Percentiles rank a stretch among this genome's conserved stretches.
Evolutionary conservation across 2,329 filamentous ascomycete species (phyloP).

Genomic region (Ilyonectria destructans): DNA sequence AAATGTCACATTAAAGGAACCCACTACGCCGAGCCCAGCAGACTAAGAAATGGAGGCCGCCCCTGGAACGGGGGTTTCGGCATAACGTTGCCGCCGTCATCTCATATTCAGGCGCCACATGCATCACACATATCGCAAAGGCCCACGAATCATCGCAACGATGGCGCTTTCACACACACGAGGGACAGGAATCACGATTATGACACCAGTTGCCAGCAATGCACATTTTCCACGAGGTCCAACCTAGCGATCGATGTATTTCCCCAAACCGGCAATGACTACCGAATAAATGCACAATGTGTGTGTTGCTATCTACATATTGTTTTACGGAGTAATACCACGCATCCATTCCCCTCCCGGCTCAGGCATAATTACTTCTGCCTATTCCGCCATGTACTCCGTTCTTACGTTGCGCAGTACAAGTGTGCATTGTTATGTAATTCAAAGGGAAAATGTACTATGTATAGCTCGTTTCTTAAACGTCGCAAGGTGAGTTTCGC

Average conservation of each 20-base stretch:
- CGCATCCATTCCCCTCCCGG: background rate
- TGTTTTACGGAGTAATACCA: background rate
- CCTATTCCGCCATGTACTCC: too few relatives aligned
- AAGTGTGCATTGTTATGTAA: background rate
- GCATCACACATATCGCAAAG: slow-evolving; percentile 2
- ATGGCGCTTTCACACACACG: background rate
- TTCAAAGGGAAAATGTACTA: too few relatives aligned
- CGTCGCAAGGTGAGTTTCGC: background rate
- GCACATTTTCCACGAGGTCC: background rate
- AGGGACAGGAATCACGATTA: background rate
- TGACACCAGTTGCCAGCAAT: background rate
- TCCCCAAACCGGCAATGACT: background rate
- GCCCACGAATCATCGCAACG: background rate
- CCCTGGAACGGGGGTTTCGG: background rate
- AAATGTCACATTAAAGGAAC: background rate
- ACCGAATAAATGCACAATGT: background rate
- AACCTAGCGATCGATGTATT: background rate
- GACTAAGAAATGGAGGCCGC: background rate
- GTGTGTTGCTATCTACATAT: background rate
- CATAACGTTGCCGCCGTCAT: background rate
- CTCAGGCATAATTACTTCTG: too few relatives aligned
- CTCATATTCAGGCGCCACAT: background rate
- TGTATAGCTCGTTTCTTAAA: too few relatives aligned
- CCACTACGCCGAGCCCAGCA: background rate
- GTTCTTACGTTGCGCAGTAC: background rate